Evolutionary conservation across 1,139 yeast species (phyloP).

Genomic region (Blastobotrys aristatus): DNA sequence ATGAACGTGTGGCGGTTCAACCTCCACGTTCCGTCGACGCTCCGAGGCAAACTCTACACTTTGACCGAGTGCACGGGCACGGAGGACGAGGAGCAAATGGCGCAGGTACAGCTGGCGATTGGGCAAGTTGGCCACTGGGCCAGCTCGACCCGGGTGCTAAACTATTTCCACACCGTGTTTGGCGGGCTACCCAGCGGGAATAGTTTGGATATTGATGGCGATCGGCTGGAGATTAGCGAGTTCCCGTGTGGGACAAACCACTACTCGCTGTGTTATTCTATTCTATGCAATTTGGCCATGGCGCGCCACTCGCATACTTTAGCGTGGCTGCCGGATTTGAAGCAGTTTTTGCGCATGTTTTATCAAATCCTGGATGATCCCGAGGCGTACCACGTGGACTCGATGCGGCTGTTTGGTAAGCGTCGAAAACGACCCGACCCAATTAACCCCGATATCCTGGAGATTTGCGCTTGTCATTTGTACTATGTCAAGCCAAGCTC

Average conservation of each 20-base stretch:
- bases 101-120: conserved; percentile 3
- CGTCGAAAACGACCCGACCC: conserved; percentile 4
- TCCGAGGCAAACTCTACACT: conserved; percentile 2
- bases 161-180: conserved; percentile 9
- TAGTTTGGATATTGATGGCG: conserved; percentile 7
- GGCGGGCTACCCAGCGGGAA: conserved; percentile 11
- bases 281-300: conserved; percentile 6
- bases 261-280: conserved; percentile 6
- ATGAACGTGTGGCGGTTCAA: conserved; percentile 11
- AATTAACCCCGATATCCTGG: conserved; percentile 7
- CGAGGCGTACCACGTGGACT: conserved; percentile 6
- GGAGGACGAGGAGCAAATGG: conserved; percentile 2
- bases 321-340: neutral
- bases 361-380: conserved; percentile 8
- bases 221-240: conserved; percentile 7
- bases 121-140: conserved; percentile 10
- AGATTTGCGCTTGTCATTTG: conserved; percentile 5
- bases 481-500: conserved; percentile 6
- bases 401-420: conserved; percentile 3
- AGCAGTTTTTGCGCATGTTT: conserved; percentile 1
- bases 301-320: conserved; percentile 2
- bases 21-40: conserved; percentile 8
- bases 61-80: conserved; percentile 7
- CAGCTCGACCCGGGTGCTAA: conserved; percentile 3
- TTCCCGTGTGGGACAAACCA: conserved; percentile 9